Evolutionary conservation across 352 stramenopile genomes (phyloP).

Genomic region (Globisporangium paddicum): DNA sequence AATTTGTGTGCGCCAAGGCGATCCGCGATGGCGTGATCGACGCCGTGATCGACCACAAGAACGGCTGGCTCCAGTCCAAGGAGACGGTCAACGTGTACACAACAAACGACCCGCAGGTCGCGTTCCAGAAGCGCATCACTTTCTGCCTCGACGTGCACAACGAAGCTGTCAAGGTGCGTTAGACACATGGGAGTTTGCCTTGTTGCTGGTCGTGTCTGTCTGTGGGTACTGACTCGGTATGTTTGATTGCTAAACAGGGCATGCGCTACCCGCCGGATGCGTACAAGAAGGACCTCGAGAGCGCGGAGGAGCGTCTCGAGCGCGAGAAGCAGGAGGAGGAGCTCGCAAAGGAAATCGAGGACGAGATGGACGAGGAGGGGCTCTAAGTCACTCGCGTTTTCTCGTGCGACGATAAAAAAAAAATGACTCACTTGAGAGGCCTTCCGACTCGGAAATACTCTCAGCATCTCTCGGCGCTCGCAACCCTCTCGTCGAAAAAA

Average conservation of each 20-base stretch:
- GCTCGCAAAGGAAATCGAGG: constrained; percentile 96
- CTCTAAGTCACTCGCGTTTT: constrained; percentile 39
- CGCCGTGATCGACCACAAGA: constrained; percentile 96
- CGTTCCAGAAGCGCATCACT: constrained; percentile 96
- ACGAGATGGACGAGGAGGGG: constrained; percentile 93
- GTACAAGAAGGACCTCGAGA: constrained; percentile 97
- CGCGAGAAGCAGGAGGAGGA: constrained; percentile 93
- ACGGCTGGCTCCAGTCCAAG: constrained; percentile 90
- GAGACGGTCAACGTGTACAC: constrained; percentile 87
- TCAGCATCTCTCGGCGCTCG: background rate
- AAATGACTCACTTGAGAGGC: too few relatives aligned
- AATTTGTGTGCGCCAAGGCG: constrained; percentile 98
- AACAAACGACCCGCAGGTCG: constrained; percentile 92
- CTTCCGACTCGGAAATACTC: background rate
- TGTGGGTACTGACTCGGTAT: background rate
- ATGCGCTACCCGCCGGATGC: constrained; percentile 98
- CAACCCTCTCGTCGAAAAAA: too few relatives aligned
- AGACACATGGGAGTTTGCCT: too few relatives aligned
- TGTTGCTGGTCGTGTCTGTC: background rate
- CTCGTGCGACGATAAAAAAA: too few relatives aligned
- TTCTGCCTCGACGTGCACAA: constrained; percentile 99
- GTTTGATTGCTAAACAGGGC: constrained; percentile 22
- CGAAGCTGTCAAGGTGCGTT: constrained; percentile 93
- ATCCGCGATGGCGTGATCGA: constrained; percentile 98
- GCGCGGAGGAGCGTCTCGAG: constrained; percentile 86